phyloP scores from a whole-genome alignment of 2,329 filamentous ascomycete genomes.

The Penicillium hesseltinei region DNA sequence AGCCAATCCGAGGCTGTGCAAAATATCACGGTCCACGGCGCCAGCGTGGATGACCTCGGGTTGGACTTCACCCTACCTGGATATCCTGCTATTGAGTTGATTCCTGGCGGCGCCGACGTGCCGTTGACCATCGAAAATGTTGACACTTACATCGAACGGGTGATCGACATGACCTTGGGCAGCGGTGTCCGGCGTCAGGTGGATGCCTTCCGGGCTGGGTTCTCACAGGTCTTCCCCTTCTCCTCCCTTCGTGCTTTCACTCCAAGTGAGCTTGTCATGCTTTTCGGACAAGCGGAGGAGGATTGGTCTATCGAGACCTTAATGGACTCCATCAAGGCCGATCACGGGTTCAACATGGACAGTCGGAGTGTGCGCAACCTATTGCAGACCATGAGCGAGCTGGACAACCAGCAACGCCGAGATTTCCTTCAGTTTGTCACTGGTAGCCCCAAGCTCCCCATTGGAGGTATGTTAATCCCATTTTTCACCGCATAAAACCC shows the following conservation, averaged over 20 bases:
- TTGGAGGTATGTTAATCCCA: conserved; percentile 69
- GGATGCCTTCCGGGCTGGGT: conserved; percentile 85
- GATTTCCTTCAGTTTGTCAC: conserved; percentile 98
- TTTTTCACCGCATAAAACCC: neutral
- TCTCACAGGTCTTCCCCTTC: conserved; percentile 95
- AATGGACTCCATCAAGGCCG: conserved; percentile 97
- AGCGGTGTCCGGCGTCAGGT: conserved; percentile 83
- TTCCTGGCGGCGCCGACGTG: conserved; percentile 70
- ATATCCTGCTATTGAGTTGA: conserved; percentile 80
- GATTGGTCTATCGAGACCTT: conserved; percentile 98
- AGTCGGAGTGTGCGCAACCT: conserved; percentile 93
- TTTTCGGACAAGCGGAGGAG: conserved; percentile 90
- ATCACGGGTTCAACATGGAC: conserved; percentile 98
- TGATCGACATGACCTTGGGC: conserved; percentile 89
- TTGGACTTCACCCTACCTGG: conserved; percentile 95
- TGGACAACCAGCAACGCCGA: conserved; percentile 70
- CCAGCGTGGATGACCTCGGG: conserved; percentile 78
- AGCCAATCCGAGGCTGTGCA: conserved; percentile 71
- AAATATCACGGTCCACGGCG: conserved; percentile 70
- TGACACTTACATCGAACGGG: conserved; percentile 79
- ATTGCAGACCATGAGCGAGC: conserved; percentile 89
- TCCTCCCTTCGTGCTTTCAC: conserved; percentile 90
- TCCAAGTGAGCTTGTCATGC: conserved; percentile 86
- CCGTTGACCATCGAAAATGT: conserved; percentile 87
- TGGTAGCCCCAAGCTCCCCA: conserved; percentile 94